These are phyloP conservation scores for Paracamarosporium sp. DNA, from an alignment of 2,329 filamentous ascomycete genomes.

Conservation along the genomic window DNA sequence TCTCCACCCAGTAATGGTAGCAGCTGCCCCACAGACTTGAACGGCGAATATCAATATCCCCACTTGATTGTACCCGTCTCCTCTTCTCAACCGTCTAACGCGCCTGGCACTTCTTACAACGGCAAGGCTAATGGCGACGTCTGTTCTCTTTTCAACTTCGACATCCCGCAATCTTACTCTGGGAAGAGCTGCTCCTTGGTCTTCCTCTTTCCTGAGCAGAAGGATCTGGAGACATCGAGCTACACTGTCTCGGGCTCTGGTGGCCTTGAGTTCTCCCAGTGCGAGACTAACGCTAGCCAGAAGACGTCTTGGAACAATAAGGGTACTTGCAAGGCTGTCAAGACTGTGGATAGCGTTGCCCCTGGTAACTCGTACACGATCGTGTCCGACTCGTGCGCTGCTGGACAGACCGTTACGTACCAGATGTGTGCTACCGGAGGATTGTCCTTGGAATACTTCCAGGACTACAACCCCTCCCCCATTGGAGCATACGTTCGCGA, in stretches of 20 bases:
- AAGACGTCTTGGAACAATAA: slow-evolving; percentile 63
- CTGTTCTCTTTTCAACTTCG: slow-evolving; percentile 73
- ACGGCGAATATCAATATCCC: slow-evolving; percentile 54
- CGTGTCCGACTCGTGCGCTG: slow-evolving; percentile 62
- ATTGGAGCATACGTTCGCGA: slow-evolving; percentile 43
- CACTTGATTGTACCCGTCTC: slow-evolving; percentile 69
- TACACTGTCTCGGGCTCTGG: slow-evolving; percentile 64
- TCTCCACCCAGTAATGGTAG: background rate
- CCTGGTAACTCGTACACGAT: slow-evolving; percentile 62
- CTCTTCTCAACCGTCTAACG: slow-evolving; percentile 58
- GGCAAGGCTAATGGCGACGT: slow-evolving; percentile 54
- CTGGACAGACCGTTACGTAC: slow-evolving; percentile 59
- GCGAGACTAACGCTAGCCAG: slow-evolving; percentile 54
- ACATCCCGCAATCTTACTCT: slow-evolving; percentile 61
- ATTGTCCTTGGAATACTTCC: slow-evolving; percentile 66
- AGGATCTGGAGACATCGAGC: slow-evolving; percentile 65
- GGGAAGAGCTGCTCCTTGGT: slow-evolving; percentile 68
- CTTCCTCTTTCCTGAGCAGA: slow-evolving; percentile 68
- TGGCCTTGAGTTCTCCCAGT: slow-evolving; percentile 59
- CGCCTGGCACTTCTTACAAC: slow-evolving; percentile 62
- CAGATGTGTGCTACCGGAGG: slow-evolving; percentile 58
- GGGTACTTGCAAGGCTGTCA: slow-evolving; percentile 52
- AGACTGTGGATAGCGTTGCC: slow-evolving; percentile 49
- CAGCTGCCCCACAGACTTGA: slow-evolving; percentile 30
- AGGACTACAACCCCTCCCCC: slow-evolving; percentile 66